Base-by-base conservation (phyloP, 352 stramenopile species). In the Globisporangium yorkense region DNA sequence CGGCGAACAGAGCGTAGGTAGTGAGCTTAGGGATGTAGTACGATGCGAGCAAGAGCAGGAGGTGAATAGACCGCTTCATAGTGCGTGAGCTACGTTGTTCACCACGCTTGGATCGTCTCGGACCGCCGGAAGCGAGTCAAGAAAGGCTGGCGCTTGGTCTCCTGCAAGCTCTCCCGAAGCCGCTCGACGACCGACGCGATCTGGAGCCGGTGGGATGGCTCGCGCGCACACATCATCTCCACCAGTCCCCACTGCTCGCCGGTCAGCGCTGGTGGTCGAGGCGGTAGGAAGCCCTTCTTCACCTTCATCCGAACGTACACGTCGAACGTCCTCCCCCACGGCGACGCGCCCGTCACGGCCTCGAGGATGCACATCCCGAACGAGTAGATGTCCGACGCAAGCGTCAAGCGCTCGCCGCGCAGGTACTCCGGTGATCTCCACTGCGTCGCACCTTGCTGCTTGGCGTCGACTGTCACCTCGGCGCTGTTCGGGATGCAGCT, bases 361-460 rank as follows among this genome's bases (percentile, higher is more conserved):
- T 63, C 57, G 5, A 63, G 12, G n/a, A 63, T 53, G 21, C 57
- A 63, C 57, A 63, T 63, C 4, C 57, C 57, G 21, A 63, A 43
- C 13, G 50, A 45, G 31, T 54, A 63, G 18, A 63, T 21, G 45
- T 58, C 57, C 4, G 57, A 63, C 15, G 24, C 49, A 2, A 49
- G 44, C 12, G 48, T 37, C 18, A 27, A 7, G 4, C 51, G 39
- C 15, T 37, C 35, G 18, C 45, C 51, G 13, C 35, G 18, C n/a
- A 58, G 12, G 2, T 24, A 41, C 13, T 44, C 56, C 5, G 29
- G 44, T 16, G 51, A 45, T 31, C 15, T 44, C 51, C 51, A 57
- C 13, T 37, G 13, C 0, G 12, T 20, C 9, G 37, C 45, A 8
- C 29, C 33, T 18, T 49, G 35, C 40, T 37, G 13, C 24, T 48